Base-by-base conservation (phyloP, 208 protist genomes). In the Phytomonas serpens region DNA sequence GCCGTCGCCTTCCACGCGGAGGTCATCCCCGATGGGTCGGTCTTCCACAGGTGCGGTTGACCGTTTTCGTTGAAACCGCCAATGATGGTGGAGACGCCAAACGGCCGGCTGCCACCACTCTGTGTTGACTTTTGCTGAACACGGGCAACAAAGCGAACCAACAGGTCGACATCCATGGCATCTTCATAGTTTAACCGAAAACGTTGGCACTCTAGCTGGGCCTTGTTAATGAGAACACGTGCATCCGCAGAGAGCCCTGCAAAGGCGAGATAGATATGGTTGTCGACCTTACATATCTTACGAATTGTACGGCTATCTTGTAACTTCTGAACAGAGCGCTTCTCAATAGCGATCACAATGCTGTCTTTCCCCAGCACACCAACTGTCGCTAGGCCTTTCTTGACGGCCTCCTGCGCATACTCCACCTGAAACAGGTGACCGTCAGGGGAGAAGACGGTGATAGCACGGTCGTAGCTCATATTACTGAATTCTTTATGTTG, bases 391-490 rank as follows among this genome's bases (percentile, higher is more conserved):
- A 94, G 81, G 42, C 93, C 99, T 81, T 99, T 99, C 74, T 98
- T 94, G 10, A 99, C 99, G 30, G 99, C 99, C 81, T 99, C 99
- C 73, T 99, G 86, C 32, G 99, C 99, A 81, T 99, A 99, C 85
- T 99, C 99, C 14, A 99, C 99, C 88, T 99, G 99, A 80, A 99
- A 99, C 13, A 99, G 88, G 75, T 99, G 98, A 30, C 99, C 99
- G 94, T 99, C 99, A n/a, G 99, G 99, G 34, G 98, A 99, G 83
- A 99, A 99, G 57, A 99, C 98, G 67, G 99, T 99, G 71, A 99
- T 98, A 32, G 99, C 99, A 71, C 99, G 93, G 84, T 99, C 98
- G 93, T 99, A 99, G 73, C 92, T 96, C 85, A 95, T 95, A 27
- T 4, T 70, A 61, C 7, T 33, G n/a, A 57, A 32, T 52, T 52